These are phyloP conservation scores for Solanum chacoense DNA, from an alignment of 305 asterid species.

Conservation along the genomic window DNA sequence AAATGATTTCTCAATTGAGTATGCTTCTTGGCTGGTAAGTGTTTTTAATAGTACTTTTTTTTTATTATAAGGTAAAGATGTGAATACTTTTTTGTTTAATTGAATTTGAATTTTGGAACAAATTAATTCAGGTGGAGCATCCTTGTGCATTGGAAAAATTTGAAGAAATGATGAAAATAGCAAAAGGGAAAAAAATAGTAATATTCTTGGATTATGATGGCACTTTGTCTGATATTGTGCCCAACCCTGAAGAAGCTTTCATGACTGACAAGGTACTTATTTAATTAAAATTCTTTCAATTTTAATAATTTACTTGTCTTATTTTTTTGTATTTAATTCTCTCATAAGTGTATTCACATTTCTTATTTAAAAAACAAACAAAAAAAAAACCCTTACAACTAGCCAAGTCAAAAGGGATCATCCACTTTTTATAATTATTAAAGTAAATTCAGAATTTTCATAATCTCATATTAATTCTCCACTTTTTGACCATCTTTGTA, in stretches of 20 bases:
- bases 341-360: neutral
- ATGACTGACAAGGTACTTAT: neutral
- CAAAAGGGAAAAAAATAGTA: neutral
- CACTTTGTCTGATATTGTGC: slow-evolving; percentile 1
- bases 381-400: neutral
- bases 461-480: neutral
- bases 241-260: neutral
- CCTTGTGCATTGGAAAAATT: neutral
- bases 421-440: neutral
- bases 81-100: neutral
- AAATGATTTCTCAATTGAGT: neutral
- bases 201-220: neutral
- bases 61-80: neutral
- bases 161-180: neutral
- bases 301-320: neutral
- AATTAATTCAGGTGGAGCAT: neutral
- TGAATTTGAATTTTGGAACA: neutral
- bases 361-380: neutral
- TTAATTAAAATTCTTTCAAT: neutral
- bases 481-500: neutral
- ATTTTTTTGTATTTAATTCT: neutral
- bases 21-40: neutral
- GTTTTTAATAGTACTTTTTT: neutral
- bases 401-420: neutral
- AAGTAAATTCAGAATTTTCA: neutral